These are phyloP conservation scores for Populus ilicifolia DNA, from an alignment of 345 rosid genomes.

Conservation along the genomic window DNA sequence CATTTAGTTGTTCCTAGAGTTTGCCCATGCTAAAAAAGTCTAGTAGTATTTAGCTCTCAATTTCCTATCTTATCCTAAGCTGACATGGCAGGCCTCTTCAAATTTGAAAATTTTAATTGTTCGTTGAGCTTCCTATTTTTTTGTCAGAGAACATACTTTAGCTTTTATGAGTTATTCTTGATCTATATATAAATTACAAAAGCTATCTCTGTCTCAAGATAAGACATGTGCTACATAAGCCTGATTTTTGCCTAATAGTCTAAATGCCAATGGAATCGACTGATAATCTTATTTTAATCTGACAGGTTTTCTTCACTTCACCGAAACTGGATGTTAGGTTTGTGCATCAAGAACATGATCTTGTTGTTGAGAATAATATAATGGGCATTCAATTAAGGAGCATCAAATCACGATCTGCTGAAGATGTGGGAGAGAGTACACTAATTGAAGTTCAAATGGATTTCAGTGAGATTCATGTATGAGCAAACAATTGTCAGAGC, in stretches of 20 bases:
- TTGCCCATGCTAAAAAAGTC: no score
- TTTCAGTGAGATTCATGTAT: slow-evolving; percentile 94
- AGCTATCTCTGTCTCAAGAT: neutral
- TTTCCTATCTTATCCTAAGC: neutral
- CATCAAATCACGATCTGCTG: slow-evolving; percentile 60
- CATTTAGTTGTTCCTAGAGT: no score
- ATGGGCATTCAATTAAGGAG: slow-evolving; percentile 75
- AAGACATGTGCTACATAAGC: neutral
- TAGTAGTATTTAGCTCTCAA: no score
- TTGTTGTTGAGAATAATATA: slow-evolving; percentile 69
- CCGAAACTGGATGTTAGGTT: slow-evolving; percentile 83
- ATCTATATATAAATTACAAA: neutral
- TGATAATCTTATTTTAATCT: slow-evolving; percentile 13
- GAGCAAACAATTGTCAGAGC: slow-evolving; percentile 21
- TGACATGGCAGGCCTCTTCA: neutral
- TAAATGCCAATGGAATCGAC: neutral
- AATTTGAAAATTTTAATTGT: neutral
- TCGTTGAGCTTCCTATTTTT: neutral
- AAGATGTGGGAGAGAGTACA: slow-evolving; percentile 89
- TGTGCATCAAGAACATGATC: slow-evolving; percentile 58
- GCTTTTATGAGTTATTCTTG: neutral
- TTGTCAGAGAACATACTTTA: neutral
- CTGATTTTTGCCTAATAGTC: neutral
- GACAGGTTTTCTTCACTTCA: slow-evolving; percentile 65
- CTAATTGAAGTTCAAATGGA: slow-evolving; percentile 90